Conservation (phyloP, 148 eudicot species). For the Chenopodium formosanum region DNA sequence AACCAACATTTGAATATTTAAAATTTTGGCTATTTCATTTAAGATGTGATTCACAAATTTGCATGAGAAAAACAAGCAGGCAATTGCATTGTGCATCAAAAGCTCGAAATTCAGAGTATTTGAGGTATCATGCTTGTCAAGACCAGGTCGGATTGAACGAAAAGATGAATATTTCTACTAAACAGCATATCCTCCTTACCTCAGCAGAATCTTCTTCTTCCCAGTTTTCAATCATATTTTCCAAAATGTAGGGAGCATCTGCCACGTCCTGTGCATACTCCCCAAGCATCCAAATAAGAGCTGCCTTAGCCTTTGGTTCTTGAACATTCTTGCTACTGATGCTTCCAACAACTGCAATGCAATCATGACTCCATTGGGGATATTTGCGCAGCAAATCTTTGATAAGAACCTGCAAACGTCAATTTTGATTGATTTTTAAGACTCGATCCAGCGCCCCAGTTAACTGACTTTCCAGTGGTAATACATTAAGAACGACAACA, state of each 20-base stretch:
- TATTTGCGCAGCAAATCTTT: constrained; percentile 98
- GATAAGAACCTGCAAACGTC: constrained; percentile 68
- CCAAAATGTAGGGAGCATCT: constrained; percentile 92
- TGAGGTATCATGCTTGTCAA: neutral
- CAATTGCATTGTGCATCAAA: neutral
- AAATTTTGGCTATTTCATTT: neutral
- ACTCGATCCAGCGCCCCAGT: neutral
- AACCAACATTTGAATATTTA: neutral
- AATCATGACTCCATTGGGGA: constrained; percentile 99
- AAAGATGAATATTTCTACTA: neutral
- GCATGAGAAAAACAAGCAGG: neutral
- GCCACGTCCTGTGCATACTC: constrained; percentile 98
- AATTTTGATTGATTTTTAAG: neutral
- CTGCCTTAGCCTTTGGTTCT: constrained; percentile 99
- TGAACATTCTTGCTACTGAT: constrained; percentile 96
- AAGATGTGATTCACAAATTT: neutral
- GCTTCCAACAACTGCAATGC: constrained; percentile 97
- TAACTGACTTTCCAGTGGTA: constrained; percentile 1
- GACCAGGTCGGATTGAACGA: neutral
- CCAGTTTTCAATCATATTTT: constrained; percentile 81
- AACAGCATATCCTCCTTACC: constrained; percentile 43
- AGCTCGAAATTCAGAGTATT: neutral
- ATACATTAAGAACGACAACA: neutral
- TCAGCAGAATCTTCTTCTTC: constrained; percentile 96
- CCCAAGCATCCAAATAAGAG: constrained; percentile 99